These are phyloP conservation scores for Soucietia sequanensis DNA, from an alignment of 805 yeast species.

Conservation along the genomic window DNA sequence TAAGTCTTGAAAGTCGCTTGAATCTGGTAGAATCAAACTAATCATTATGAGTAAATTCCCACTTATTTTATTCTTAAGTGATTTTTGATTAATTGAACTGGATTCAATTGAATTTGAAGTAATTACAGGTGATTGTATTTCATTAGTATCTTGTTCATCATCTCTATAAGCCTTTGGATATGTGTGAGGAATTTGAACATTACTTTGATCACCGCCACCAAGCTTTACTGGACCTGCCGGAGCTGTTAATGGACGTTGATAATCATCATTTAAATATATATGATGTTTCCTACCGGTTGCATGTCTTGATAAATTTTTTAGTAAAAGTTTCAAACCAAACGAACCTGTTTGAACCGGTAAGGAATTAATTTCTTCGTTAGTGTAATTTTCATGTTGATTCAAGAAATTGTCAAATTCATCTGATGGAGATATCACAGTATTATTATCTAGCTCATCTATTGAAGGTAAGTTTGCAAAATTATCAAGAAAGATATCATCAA, in stretches of 20 bases:
- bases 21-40: constrained; percentile 15
- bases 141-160: constrained; percentile 1
- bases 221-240: constrained; percentile 7
- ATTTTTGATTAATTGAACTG: not conserved
- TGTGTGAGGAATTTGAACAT: constrained; percentile 2
- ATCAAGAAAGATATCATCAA: constrained; percentile 20
- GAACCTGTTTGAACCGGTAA: constrained; percentile 22
- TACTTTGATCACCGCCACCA: not conserved
- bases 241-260: constrained; percentile 10
- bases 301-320: constrained; percentile 31
- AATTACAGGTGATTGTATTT: not conserved
- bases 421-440: too few relatives aligned
- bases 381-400: constrained; percentile 1
- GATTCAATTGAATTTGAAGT: not conserved
- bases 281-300: constrained; percentile 10
- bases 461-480: constrained; percentile 23
- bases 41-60: not conserved
- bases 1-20: constrained; percentile 9
- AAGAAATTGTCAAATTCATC: constrained; percentile 8
- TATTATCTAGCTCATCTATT: constrained; percentile 20
- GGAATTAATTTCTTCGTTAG: not conserved
- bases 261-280: constrained; percentile 9
- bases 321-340: constrained; percentile 30
- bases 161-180: constrained; percentile 4
- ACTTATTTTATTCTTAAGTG: too few relatives aligned